A percentile compares a stretch with the other conserved stretches of the same genome.
These are phyloP conservation scores for Mallotus repandus DNA, from an alignment of 441 rosid genomes.

Conservation along the genomic window DNA sequence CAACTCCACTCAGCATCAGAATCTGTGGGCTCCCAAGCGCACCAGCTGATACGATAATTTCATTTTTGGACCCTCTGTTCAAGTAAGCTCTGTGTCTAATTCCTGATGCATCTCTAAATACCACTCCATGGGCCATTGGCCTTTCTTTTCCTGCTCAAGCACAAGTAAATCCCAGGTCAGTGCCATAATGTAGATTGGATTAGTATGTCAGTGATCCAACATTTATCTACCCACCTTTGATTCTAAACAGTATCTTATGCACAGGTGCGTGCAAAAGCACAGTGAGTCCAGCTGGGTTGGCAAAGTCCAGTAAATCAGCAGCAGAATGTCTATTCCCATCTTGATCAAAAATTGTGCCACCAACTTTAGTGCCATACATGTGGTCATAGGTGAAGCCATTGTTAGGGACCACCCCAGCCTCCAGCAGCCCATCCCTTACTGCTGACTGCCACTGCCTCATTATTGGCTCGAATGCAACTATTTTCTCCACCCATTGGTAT, in stretches of 20 bases:
- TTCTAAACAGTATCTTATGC: slow-evolving; percentile 48
- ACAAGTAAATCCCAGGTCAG: neutral
- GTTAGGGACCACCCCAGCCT: slow-evolving; percentile 63
- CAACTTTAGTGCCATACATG: slow-evolving; percentile 78
- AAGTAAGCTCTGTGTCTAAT: slow-evolving; percentile 56
- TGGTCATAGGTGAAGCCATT: slow-evolving; percentile 91
- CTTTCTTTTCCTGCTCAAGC: slow-evolving; percentile 32
- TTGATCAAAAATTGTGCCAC: slow-evolving; percentile 78
- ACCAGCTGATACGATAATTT: slow-evolving; percentile 65
- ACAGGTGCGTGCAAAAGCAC: slow-evolving; percentile 71
- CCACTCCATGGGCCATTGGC: slow-evolving; percentile 66
- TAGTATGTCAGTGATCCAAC: too few relatives aligned
- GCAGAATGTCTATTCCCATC: slow-evolving; percentile 70
- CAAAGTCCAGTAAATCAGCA: slow-evolving; percentile 66
- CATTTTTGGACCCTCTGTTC: slow-evolving; percentile 47
- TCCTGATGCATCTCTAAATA: slow-evolving; percentile 51
- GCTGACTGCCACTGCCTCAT: slow-evolving; percentile 80
- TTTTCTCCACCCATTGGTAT: slow-evolving; percentile 72
- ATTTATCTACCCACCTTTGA: slow-evolving; percentile 33
- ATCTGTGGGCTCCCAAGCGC: slow-evolving; percentile 90
- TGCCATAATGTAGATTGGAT: too few relatives aligned
- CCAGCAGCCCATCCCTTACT: slow-evolving; percentile 70
- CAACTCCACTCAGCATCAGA: slow-evolving; percentile 79
- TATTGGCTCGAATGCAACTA: slow-evolving; percentile 65
- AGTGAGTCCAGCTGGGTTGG: slow-evolving; percentile 54